A percentile compares a stretch with the other conserved stretches of the same genome.
Conservation (phyloP, 2,329 filamentous ascomycete genomes). For the Chrysoporthe austroafricana region DNA sequence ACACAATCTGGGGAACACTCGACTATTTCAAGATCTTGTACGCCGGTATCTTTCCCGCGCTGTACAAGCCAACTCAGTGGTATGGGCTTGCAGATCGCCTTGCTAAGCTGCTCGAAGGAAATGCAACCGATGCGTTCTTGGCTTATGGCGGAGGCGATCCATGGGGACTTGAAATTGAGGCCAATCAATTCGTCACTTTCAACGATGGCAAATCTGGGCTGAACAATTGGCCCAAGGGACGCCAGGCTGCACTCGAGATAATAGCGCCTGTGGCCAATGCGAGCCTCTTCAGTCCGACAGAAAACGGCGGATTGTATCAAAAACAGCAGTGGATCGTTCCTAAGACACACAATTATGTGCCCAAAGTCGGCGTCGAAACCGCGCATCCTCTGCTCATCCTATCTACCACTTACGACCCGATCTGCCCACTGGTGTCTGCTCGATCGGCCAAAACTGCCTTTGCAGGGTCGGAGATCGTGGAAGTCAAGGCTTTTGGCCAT, state of each 20-base stretch:
- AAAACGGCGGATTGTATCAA: constrained; percentile 34
- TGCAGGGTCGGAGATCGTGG: constrained; percentile 43
- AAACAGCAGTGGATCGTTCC: constrained; percentile 39
- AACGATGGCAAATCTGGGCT: constrained; percentile 40
- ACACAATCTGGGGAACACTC: constrained; percentile 43
- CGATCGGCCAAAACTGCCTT: constrained; percentile 41
- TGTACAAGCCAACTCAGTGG: constrained; percentile 47
- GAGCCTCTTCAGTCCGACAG: constrained; percentile 37
- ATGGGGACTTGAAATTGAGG: constrained; percentile 34
- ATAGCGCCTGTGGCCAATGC: constrained; percentile 40
- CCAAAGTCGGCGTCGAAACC: constrained; percentile 41
- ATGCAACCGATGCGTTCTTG: constrained; percentile 44
- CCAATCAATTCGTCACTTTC: constrained; percentile 35
- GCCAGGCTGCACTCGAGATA: constrained; percentile 39
- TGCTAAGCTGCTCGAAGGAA: constrained; percentile 42
- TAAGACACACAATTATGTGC: constrained; percentile 37
- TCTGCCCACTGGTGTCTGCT: constrained; percentile 52
- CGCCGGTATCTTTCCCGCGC: constrained; percentile 42
- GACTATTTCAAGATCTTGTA: constrained; percentile 42
- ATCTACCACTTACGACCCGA: constrained; percentile 60
- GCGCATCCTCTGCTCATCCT: constrained; percentile 58
- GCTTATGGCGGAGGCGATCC: constrained; percentile 36
- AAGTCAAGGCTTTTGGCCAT: constrained; percentile 49
- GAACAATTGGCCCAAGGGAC: constrained; percentile 40
- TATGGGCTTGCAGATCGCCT: constrained; percentile 41